These are phyloP conservation scores for Cryomyces antarcticus DNA, from an alignment of 495 filamentous ascomycete genomes.

Conservation along the genomic window DNA sequence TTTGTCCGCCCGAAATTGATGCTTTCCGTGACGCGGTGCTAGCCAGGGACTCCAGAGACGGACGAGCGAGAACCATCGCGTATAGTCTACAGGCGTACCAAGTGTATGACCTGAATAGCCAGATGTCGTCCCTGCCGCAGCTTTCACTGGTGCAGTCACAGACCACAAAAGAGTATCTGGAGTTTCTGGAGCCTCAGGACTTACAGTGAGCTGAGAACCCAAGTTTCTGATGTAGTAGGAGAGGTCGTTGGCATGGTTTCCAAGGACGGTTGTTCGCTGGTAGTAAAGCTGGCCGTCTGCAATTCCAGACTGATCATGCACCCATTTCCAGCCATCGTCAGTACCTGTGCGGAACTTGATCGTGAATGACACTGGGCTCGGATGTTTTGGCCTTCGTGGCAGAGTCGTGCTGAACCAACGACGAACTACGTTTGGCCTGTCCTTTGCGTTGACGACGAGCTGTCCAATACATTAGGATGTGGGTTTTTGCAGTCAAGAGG, in stretches of 20 bases:
- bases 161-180: conserved; percentile 54
- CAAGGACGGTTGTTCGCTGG: conserved; percentile 4
- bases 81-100: conserved; percentile 36
- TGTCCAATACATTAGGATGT: too few species aligned
- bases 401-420: conserved; percentile 22
- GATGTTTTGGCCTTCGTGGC: conserved; percentile 10
- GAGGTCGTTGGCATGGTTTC: conserved; percentile 22
- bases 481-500: too few species aligned
- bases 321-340: conserved; percentile 52
- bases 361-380: conserved; percentile 41
- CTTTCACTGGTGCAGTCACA: conserved; percentile 32
- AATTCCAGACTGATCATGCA: conserved; percentile 36
- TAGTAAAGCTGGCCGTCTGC: conserved; percentile 10
- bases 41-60: conserved; percentile 74
- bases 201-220: conserved; percentile 35
- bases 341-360: conserved; percentile 43
- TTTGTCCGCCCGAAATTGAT: conserved; percentile 40
- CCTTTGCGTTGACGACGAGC: conserved; percentile 16
- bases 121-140: conserved; percentile 34
- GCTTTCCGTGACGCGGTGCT: conserved; percentile 62
- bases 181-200: conserved; percentile 38
- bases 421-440: conserved; percentile 7
- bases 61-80: conserved; percentile 57
- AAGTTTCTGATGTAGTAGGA: conserved; percentile 38
- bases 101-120: conserved; percentile 33